phyloP scores from a whole-genome alignment of 331 rosid genomes.

The Quercus tomentella region DNA sequence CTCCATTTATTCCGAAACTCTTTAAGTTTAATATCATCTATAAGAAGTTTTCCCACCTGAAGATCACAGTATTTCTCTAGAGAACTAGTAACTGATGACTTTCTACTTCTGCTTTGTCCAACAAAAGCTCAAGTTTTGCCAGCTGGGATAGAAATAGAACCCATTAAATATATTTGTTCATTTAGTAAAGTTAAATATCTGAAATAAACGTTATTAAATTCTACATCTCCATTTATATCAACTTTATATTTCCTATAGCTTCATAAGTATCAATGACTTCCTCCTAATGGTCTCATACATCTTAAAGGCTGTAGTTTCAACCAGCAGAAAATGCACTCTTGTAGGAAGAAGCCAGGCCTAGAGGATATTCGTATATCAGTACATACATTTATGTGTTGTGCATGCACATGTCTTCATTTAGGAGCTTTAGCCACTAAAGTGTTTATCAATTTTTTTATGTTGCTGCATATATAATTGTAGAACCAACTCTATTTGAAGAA shows the following conservation, averaged over 20 bases:
- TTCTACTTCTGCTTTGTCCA: slow-evolving; percentile 82
- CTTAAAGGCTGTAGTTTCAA: no score
- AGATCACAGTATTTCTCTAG: slow-evolving; percentile 77
- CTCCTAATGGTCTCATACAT: no score
- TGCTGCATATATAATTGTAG: no score
- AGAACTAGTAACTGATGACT: slow-evolving; percentile 67
- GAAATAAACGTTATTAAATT: slow-evolving; percentile 33
- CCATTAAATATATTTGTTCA: slow-evolving; percentile 56
- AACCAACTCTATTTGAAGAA: no score
- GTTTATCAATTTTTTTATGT: no score
- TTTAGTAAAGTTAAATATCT: slow-evolving; percentile 65
- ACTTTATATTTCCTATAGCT: slow-evolving; percentile 13
- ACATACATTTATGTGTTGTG: no score
- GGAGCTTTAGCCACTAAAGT: no score
- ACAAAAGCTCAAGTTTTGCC: slow-evolving; percentile 75
- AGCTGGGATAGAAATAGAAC: slow-evolving; percentile 49
- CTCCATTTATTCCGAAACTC: slow-evolving; percentile 70
- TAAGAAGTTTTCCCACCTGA: slow-evolving; percentile 54
- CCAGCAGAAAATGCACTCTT: slow-evolving; percentile 13
- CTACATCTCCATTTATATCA: slow-evolving; percentile 41
- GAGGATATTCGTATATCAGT: no score
- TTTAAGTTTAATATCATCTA: slow-evolving; percentile 53
- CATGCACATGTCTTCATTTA: no score
- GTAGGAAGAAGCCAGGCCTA: no score
- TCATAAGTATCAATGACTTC: slow-evolving; percentile 52